A percentile compares a stretch with the other conserved stretches of the same genome.
Evolutionary conservation across 345 rosid species (phyloP).

Genomic region (Euphorbia peplus): DNA sequence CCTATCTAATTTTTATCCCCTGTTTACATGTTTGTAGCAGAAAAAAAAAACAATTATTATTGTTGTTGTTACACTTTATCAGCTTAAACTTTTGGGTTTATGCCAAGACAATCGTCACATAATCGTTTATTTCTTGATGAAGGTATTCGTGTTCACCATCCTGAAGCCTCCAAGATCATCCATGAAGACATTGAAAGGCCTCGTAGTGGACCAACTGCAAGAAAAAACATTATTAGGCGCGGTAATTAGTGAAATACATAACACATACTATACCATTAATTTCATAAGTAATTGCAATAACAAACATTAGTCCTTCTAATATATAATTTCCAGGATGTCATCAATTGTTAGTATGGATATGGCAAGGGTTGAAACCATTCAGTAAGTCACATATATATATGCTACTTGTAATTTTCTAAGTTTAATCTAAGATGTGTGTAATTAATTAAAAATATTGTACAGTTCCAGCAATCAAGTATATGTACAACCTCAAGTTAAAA

Average conservation of each 20-base stretch:
- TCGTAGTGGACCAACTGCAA: neutral
- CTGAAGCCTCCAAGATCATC: neutral
- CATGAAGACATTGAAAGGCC: constrained; percentile 23
- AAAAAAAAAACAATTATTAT: no score
- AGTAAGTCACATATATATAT: constrained; percentile 19
- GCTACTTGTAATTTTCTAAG: neutral
- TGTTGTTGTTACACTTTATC: no score
- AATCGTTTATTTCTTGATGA: neutral
- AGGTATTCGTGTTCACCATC: constrained; percentile 23
- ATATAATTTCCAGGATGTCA: constrained; percentile 10
- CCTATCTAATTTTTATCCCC: no score
- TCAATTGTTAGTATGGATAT: constrained; percentile 11
- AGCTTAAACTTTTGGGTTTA: no score
- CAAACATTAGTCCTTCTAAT: neutral
- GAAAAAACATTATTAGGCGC: constrained; percentile 8
- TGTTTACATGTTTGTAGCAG: no score
- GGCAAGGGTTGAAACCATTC: constrained; percentile 12
- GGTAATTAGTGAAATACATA: neutral
- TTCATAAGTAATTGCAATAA: no score
- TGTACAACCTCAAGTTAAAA: constrained; percentile 50
- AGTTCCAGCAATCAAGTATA: constrained; percentile 45
- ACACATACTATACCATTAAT: no score
- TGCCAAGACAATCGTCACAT: neutral
- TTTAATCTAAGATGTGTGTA: neutral
- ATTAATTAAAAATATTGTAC: neutral